Evolutionary conservation across 257 asterid species (phyloP).

Genomic region (Rhazya stricta): DNA sequence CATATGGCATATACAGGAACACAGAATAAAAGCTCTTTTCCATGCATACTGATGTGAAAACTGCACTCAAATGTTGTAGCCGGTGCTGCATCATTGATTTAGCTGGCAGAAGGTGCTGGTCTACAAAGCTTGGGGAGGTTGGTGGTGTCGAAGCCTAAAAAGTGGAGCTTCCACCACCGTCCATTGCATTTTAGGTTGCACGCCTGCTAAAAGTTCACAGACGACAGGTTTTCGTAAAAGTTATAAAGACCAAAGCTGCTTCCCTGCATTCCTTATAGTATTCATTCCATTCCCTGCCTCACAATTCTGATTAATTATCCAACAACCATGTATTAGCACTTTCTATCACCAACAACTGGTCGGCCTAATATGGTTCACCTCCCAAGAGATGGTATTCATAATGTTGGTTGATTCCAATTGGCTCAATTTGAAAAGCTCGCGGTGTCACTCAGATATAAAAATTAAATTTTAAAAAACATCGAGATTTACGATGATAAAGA

Average conservation of each 20-base stretch:
- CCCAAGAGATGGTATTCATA: too few species aligned
- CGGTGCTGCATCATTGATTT: slow-evolving; percentile 4
- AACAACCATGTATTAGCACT: neutral
- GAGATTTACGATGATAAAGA: too few species aligned
- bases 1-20: neutral
- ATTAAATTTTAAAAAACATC: too few species aligned
- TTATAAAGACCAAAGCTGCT: neutral
- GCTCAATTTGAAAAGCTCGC: too few species aligned
- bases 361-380: too few species aligned
- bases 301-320: neutral
- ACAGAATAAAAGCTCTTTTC: neutral
- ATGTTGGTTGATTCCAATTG: too few species aligned
- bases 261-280: neutral
- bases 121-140: neutral
- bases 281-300: neutral
- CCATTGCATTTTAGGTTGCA: slow-evolving; percentile 1
- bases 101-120: slow-evolving; percentile 6
- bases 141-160: slow-evolving; percentile 2
- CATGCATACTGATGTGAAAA: neutral
- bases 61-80: neutral
- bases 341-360: neutral
- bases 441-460: too few species aligned
- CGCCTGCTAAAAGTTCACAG: slow-evolving; percentile 1
- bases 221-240: neutral
- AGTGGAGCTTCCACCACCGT: slow-evolving; percentile 13